Base-by-base conservation (phyloP, 2,329 filamentous ascomycete genomes). In the Xylaria sp. region DNA sequence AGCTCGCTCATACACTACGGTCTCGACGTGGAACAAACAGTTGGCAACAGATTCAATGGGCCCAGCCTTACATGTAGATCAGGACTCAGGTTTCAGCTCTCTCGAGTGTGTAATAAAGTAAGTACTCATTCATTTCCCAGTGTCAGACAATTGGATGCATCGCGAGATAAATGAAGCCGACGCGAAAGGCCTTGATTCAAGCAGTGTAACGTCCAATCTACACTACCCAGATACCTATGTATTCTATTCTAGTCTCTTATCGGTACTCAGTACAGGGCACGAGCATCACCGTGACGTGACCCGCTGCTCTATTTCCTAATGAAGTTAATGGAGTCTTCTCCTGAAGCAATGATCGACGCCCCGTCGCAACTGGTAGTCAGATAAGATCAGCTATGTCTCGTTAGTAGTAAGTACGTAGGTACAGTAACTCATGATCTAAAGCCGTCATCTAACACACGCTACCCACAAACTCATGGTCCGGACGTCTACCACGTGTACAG, bases 171-270 rank as follows among this genome's bases (percentile, higher is more conserved):
- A 58, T 58, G 12, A 28, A 58, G 20, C 6, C 23, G 0, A 18
- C 55, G 39, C 32, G 37, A 28, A 23, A 44, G 44, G 20, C 5
- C 55, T 58, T 44, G 55, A 18, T 28, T 41, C 37, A 41, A 58
- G 55, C 34, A 58, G 15, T 58, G 55, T 25, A 58, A 58, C 55
- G 12, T 25, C 32, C 55, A 58, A 58, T 44, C 55, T 44, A 44
- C 55, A 7, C n/a, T 15, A 28, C 13, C 39, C 8, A 55, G 32
- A 18, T 37, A 55, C 12, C 18, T 55, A 28, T 2, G 25, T 28
- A 32, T 34, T 34, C 28, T 37, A 12, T 10, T 23, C n/a, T 37
- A 37, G 34, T 37, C 8, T 37, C 34, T 37, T 37, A 37, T 46
- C 41, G 18, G 41, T 46, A 46, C 41, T 1, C 15, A 46, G 2